Evolutionary conservation across 148 eudicot species (phyloP), one percentile per base, ranked within the genome.

Genomic region (Amaranthus hypochondriacus): DNA sequence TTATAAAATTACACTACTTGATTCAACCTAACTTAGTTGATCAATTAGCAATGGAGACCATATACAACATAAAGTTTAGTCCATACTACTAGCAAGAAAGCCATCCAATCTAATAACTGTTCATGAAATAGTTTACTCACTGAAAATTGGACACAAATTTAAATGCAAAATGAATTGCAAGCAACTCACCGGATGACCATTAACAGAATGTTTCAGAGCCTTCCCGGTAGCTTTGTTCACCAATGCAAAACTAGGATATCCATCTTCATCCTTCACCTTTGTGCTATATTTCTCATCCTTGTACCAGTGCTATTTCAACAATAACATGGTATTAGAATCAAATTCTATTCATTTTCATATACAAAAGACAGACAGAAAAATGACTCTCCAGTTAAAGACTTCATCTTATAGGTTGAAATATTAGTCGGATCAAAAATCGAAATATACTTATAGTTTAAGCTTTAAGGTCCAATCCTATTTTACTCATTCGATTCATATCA

Each of bases 211-310:
- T 81, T 93, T 93, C 53, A 93, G 46, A 67, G 94, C 96, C 86
- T 85, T 92, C 15, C 92, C 92, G 68, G 92, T 89, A 13, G 87
- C 83, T 80, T 89, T 89, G 70, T 91, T 93, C 48, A 93, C 83
- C 75, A 93, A 75, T 73, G 94, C 79, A 74, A 93, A 93, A 71
- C 91, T 72, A 11, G 95, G 98, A 64, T 80, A 82, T 5, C 92
- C 90, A 47, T 93, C 80, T 78, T 89, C 94, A 61, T 91, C 98
- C 85, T 89, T 93, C 76, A 91, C 98, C 77, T 73, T 84, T 2
- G 84, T 81, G 68, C 90, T 88, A 69, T 15, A 91, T 72, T 82
- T 91, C 87, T 93, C 97, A 77, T 93, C 98, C 72, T 88, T 91
- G 62, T 86, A 67, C 97, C 97, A 93, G 68, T 91, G 92, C 97